Conservation (phyloP, 495 filamentous ascomycete species). For the Penicillium longicatenatum region DNA sequence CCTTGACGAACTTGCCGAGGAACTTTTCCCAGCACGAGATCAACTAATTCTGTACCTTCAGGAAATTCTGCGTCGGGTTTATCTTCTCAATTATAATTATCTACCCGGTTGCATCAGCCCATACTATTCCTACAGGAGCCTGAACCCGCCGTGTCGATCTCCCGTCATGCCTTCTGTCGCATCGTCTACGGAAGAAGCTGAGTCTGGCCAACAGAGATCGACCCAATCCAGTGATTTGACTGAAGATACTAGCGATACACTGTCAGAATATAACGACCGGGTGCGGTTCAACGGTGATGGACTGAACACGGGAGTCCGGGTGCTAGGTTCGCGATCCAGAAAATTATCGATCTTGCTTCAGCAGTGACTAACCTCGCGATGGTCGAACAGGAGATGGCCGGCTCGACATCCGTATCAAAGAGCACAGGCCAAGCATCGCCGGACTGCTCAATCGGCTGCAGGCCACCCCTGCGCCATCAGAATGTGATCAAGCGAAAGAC, state of each 20-base stretch:
- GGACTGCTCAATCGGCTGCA: slow-evolving; percentile 23
- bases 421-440: slow-evolving; percentile 28
- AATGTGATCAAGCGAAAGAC: slow-evolving; percentile 12
- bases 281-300: slow-evolving; percentile 24
- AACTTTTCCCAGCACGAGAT: not conserved
- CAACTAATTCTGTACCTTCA: not conserved
- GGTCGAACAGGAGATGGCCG: slow-evolving; percentile 26
- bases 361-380: not conserved
- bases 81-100: too few relatives aligned
- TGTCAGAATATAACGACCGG: not conserved
- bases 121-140: not conserved
- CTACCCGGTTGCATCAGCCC: too few relatives aligned
- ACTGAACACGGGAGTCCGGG: slow-evolving; percentile 26
- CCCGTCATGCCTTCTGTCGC: slow-evolving; percentile 21
- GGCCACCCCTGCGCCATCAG: slow-evolving; percentile 12
- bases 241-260: slow-evolving; percentile 1
- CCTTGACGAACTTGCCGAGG: not conserved
- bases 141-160: slow-evolving; percentile 14
- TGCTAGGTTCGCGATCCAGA: slow-evolving; percentile 19
- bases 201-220: slow-evolving; percentile 4
- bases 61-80: not conserved
- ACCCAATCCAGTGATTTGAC: slow-evolving; percentile 23
- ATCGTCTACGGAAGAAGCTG: slow-evolving; percentile 3
- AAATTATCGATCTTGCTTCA: not conserved
- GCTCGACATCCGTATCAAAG: slow-evolving; percentile 29